phyloP scores from a whole-genome alignment of 2,329 filamentous ascomycete genomes.

The Venturia effusa region DNA sequence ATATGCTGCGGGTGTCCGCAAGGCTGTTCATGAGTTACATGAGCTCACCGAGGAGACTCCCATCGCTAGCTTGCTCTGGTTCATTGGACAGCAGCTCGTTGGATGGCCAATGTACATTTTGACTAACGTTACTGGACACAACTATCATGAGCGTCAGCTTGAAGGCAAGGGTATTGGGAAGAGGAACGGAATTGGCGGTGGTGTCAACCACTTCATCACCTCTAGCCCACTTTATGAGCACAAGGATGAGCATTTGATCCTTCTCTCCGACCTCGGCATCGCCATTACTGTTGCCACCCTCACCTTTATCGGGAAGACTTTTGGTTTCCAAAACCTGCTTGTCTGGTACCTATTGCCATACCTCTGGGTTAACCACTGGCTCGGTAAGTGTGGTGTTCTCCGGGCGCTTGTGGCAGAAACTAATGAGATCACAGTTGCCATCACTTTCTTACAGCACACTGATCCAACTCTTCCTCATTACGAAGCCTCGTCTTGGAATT shows the following conservation, averaged over 20 bases:
- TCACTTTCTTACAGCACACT: constrained; percentile 96
- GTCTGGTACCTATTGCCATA: constrained; percentile 96
- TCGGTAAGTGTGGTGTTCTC: constrained; percentile 61
- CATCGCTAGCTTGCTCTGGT: constrained; percentile 61
- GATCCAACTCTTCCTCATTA: constrained; percentile 93
- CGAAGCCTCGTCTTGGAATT: constrained; percentile 77
- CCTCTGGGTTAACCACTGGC: constrained; percentile 98
- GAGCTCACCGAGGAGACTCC: constrained; percentile 95
- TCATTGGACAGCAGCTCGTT: constrained; percentile 75
- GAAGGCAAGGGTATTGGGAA: constrained; percentile 94
- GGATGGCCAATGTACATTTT: constrained; percentile 91
- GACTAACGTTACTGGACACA: constrained; percentile 90
- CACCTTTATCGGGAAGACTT: constrained; percentile 60
- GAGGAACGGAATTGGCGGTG: constrained; percentile 64
- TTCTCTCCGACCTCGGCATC: constrained; percentile 73
- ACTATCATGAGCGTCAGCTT: constrained; percentile 79
- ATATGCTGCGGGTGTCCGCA: constrained; percentile 65
- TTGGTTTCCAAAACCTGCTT: constrained; percentile 74
- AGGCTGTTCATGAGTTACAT: constrained; percentile 65
- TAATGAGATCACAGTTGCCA: constrained; percentile 57
- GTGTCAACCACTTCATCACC: constrained; percentile 94
- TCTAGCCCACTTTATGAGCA: constrained; percentile 81
- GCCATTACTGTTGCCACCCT: constrained; percentile 51
- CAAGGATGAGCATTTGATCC: constrained; percentile 78
- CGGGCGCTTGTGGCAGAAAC: neutral